These are phyloP conservation scores for Aspergillus transmontanensis DNA, from an alignment of 2,329 filamentous ascomycete genomes.

Conservation along the genomic window DNA sequence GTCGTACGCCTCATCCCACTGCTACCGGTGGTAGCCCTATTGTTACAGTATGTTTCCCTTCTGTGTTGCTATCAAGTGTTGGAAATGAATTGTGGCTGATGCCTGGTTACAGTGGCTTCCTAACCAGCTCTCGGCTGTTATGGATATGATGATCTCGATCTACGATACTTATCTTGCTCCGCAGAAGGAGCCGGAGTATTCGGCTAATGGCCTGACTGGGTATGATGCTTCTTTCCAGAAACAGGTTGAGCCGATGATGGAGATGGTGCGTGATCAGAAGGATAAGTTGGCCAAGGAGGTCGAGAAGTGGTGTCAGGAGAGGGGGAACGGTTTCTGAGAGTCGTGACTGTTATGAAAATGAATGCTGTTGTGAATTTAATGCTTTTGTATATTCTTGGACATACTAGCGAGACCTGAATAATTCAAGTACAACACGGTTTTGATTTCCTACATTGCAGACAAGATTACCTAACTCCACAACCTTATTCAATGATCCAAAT, in stretches of 20 bases:
- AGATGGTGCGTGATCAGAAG: slow-evolving; percentile 36
- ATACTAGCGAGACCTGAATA: background rate
- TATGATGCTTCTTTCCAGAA: slow-evolving; percentile 35
- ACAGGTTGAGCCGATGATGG: slow-evolving; percentile 42
- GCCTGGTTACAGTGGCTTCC: slow-evolving; percentile 45
- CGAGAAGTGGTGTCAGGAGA: slow-evolving; percentile 49
- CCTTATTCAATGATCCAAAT: background rate
- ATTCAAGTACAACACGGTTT: background rate
- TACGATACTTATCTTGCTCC: slow-evolving; percentile 44
- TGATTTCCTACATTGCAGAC: background rate
- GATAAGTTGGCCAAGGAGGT: slow-evolving; percentile 45
- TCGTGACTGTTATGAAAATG: background rate
- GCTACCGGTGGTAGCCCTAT: slow-evolving; percentile 53
- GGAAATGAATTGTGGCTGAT: background rate
- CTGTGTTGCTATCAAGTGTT: background rate
- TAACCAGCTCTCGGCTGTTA: slow-evolving; percentile 52
- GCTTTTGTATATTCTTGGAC: background rate
- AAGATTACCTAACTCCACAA: background rate
- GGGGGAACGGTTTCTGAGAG: slow-evolving; percentile 37
- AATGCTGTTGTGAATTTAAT: background rate
- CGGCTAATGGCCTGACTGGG: slow-evolving; percentile 25
- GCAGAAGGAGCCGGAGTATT: slow-evolving; percentile 27
- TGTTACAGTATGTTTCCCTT: slow-evolving; percentile 41
- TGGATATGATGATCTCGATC: slow-evolving; percentile 51
- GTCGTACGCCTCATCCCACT: slow-evolving; percentile 48